Percentiles rank a stretch among this genome's conserved stretches.
These are phyloP conservation scores for Cucurbitaria berberidis DNA, from an alignment of 2,329 filamentous ascomycete species.

Conservation along the genomic window DNA sequence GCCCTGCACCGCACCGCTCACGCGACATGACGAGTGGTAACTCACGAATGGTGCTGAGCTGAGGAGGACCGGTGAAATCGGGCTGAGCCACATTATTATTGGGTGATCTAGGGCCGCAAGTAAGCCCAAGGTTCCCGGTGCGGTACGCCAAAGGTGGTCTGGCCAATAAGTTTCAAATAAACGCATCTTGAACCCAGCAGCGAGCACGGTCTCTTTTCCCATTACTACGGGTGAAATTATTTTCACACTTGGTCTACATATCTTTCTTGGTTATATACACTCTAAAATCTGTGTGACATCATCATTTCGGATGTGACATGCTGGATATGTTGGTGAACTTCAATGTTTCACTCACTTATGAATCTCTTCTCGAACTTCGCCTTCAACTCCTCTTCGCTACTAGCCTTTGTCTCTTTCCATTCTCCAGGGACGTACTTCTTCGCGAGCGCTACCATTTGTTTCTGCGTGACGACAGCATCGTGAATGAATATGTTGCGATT, in stretches of 20 bases:
- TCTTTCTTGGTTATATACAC: background rate
- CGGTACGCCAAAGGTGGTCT: background rate
- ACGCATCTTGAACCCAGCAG: background rate
- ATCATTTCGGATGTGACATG: no score
- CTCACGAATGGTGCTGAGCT: background rate
- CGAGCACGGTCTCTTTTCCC: background rate
- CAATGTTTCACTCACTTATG: background rate
- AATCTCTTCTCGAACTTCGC: background rate
- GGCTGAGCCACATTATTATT: background rate
- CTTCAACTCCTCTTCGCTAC: background rate
- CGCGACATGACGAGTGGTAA: background rate
- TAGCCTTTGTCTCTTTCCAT: background rate
- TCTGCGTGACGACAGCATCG: background rate
- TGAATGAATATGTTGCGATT: background rate
- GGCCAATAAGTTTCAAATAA: background rate
- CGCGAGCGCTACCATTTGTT: background rate
- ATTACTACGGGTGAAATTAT: background rate
- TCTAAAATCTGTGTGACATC: no score
- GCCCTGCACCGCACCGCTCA: conserved; percentile 7
- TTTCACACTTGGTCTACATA: background rate
- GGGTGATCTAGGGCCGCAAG: background rate
- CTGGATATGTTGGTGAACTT: no score
- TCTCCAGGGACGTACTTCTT: background rate
- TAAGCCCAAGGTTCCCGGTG: background rate
- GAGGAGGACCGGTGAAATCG: conserved; percentile 6